phyloP scores from a whole-genome alignment of 768 basidiomycete genomes.

The Russula lepida region DNA sequence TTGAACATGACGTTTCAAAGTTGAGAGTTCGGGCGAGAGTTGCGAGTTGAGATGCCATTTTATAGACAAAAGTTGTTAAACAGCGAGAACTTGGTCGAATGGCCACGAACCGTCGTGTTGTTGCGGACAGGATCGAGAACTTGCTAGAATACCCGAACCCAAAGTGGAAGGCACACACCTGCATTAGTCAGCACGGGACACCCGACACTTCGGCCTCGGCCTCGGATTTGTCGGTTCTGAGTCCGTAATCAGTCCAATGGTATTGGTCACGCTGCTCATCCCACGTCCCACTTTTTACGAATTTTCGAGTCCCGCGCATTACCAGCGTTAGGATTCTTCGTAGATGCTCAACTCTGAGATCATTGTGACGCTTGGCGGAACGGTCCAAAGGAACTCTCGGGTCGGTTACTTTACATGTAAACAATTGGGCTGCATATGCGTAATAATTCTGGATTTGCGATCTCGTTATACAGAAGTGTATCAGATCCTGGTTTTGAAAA shows the following conservation, averaged over 20 bases:
- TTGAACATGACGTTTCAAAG: neutral
- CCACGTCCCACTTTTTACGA: constrained; percentile 4
- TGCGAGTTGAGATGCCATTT: neutral
- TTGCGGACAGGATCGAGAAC: neutral
- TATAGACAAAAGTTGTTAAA: neutral
- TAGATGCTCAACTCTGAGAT: neutral
- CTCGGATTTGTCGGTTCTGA: too few species aligned
- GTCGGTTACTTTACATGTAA: too few species aligned
- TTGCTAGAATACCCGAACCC: neutral
- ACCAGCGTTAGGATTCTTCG: neutral
- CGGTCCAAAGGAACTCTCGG: too few species aligned
- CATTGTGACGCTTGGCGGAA: too few species aligned
- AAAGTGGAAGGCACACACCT: neutral
- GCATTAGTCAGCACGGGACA: neutral
- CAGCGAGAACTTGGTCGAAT: neutral
- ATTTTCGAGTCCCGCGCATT: neutral
- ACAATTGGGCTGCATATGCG: too few species aligned
- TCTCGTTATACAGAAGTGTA: too few species aligned
- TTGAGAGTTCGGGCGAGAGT: neutral
- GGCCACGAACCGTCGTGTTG: neutral
- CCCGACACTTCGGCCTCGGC: neutral
- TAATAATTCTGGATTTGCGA: too few species aligned
- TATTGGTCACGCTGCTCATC: neutral
- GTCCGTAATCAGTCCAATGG: constrained; percentile 3
- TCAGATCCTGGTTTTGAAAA: neutral